phyloP scores from a whole-genome alignment of 1,284 basidiomycete species.

The Ganoderma lucidum region DNA sequence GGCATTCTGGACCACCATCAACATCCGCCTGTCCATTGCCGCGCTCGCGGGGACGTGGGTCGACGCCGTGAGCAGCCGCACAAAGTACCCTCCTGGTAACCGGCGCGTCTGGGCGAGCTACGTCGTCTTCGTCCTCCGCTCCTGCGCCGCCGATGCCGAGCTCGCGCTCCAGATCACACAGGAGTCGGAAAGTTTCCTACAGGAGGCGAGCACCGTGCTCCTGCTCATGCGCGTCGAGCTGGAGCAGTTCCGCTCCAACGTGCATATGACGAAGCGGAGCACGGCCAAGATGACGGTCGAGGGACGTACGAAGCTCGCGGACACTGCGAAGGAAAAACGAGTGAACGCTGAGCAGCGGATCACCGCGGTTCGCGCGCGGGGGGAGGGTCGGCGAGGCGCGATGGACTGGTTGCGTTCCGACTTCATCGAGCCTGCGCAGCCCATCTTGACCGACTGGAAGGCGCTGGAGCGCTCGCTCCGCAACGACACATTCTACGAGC shows the following conservation, averaged over 20 bases:
- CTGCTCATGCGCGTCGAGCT: conserved; percentile 47
- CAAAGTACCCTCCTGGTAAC: conserved; percentile 33
- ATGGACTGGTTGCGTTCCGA: conserved; percentile 46
- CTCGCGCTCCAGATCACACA: conserved; percentile 49
- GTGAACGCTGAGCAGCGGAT: conserved; percentile 14
- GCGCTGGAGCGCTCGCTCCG: conserved; percentile 43
- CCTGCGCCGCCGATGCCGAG: conserved; percentile 51
- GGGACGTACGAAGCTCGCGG: conserved; percentile 30
- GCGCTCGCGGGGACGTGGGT: conserved; percentile 43
- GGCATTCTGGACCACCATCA: conserved; percentile 56
- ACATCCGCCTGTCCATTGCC: conserved; percentile 52
- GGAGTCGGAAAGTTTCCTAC: conserved; percentile 48
- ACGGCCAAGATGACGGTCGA: conserved; percentile 30
- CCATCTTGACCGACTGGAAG: conserved; percentile 48
- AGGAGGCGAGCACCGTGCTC: conserved; percentile 45
- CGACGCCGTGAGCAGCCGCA: conserved; percentile 27
- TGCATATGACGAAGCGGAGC: conserved; percentile 50
- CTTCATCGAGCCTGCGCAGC: conserved; percentile 41
- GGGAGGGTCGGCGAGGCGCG: conserved; percentile 24
- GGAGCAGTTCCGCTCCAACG: conserved; percentile 47
- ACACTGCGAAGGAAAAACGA: conserved; percentile 21
- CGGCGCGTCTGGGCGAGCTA: conserved; percentile 47
- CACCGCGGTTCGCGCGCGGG: conserved; percentile 6
- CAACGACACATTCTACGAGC: conserved; percentile 48
- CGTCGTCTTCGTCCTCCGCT: conserved; percentile 49